phyloP scores from a whole-genome alignment of 83 land plant species.

The Thuja plicata region DNA sequence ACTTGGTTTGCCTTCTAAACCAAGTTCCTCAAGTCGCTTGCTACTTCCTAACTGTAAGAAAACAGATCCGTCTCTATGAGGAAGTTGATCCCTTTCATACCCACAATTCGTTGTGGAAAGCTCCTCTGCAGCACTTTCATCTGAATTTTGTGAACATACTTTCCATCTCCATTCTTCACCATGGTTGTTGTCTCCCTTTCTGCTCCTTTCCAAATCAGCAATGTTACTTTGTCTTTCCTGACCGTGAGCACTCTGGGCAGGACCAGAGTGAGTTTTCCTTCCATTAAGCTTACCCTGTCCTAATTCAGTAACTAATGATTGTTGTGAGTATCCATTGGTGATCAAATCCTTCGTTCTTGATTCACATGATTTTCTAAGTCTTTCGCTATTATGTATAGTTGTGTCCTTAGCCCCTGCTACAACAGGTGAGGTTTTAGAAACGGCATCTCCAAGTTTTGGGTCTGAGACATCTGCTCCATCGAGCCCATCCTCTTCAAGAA shows the following conservation, averaged over 20 bases:
- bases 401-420: not conserved
- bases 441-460: not conserved
- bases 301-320: not conserved
- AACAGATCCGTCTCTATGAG: conserved; percentile 1
- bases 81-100: not conserved
- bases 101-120: not conserved
- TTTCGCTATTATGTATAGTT: not conserved
- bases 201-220: not conserved
- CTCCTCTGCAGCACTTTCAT: not conserved
- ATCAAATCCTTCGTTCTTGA: not conserved
- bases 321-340: not conserved
- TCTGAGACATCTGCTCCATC: not conserved
- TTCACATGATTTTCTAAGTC: conserved; percentile 2
- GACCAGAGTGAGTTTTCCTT: not conserved
- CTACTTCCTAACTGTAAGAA: not conserved
- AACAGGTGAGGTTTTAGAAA: not conserved
- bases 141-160: not conserved
- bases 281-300: not conserved
- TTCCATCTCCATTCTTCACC: not conserved
- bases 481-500: not conserved
- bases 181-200: not conserved
- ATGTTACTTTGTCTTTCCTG: not conserved
- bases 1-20: not conserved
- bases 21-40: not conserved
- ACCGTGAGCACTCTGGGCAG: not conserved